Base-by-base conservation (phyloP, 176 grass and related monocot genomes). In the Aegilops speltoides region DNA sequence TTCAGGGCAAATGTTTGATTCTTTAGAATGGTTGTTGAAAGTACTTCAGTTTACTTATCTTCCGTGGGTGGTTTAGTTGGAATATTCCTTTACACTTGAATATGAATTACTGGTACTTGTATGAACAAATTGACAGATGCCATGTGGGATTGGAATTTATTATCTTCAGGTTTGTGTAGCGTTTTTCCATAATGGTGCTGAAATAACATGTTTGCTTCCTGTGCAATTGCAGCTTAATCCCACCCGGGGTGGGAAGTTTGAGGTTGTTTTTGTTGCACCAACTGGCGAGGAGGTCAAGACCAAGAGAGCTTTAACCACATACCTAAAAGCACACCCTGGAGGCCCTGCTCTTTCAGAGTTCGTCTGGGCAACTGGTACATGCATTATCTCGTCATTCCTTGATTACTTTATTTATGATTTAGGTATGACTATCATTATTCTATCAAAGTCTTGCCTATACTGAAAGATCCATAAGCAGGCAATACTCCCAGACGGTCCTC, bases 251-350 rank as follows among this genome's bases (percentile, higher is more conserved):
- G 93, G 91, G 84, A 90, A 85, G 54, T 82, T 87, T 79, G 93
- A 95, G 85, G 89, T 92, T 73, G 36, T 91, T 86, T 98, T 94
- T 86, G 65, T 95, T 36, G 70, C 96, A 23, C 91, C 93, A 57
- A 89, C 86, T 80, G 96, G 88, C 15, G 96, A 98, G 86, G 91
- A 98, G 82, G 92, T 98, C 37, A 98, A 98, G 82, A 95, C 60
- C 63, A 98, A 95, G 82, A 89, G 83, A 71, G 93, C 92, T 28
- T 82, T 98, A 60, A 86, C 79, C 63, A 90, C 92, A 26, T 98
- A 95, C 77, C 79, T 94, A 36, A 95, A 94, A 68, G 78, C 84
- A 43, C 84, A 98, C 71, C 79, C 88, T 67, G 91, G 91, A 43
- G 81, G 89, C 57, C 89, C 91, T 78, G 83, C 93, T 60, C 90